Evolutionary conservation across 2,329 filamentous ascomycete genomes (phyloP), one percentile per base, ranked within the genome.

Genomic region (Diplodia seriata): DNA sequence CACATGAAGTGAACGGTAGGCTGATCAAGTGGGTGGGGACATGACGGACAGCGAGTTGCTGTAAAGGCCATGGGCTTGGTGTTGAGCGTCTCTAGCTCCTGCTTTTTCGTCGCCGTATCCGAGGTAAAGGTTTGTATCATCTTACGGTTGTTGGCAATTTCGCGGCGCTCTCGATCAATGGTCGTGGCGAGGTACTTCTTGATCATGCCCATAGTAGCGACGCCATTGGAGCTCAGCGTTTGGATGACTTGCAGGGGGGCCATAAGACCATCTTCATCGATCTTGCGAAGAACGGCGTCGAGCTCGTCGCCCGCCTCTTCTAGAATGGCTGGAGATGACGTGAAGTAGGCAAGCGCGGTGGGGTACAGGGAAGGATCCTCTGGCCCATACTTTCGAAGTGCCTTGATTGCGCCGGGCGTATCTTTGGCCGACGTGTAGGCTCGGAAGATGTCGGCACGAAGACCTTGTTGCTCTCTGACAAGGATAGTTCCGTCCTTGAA

Each of bases 171-270:
- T 62, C 92, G 89, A 72, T 92, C 90, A 70, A 99, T 97, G 9
- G 94, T 97, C 61, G 91, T 89, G 70, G 91, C 88, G 2, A 99
- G 88, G 79, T 99, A 99, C 6, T 90, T 89, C 80, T 97, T 98
- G 70, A 99, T 90, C 86, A 98, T 93, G 62, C 94, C 95, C 92
- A 99, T 97, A 0, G 93, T 98, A 0, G 96, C 94, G 2, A 97
- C 92, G 6, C 89, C 87, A 72, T 91, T 91, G 64, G 86, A 86
- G 69, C 87, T 90, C 15, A 99, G 86, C 0, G 94, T 95, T 79
- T 99, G 94, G 18, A 99, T 95, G 38, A 99, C 95, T 77, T 99
- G 95, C 4, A 99, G 83, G 0, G 95, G 95, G 0, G 95, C 94
- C 92, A 99, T 95, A 47, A 99, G 86, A 0, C 92, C 90, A 73